phyloP scores from a whole-genome alignment of 192 early-diverging fungal genomes.

The Gryganskiella cystojenkinii region DNA sequence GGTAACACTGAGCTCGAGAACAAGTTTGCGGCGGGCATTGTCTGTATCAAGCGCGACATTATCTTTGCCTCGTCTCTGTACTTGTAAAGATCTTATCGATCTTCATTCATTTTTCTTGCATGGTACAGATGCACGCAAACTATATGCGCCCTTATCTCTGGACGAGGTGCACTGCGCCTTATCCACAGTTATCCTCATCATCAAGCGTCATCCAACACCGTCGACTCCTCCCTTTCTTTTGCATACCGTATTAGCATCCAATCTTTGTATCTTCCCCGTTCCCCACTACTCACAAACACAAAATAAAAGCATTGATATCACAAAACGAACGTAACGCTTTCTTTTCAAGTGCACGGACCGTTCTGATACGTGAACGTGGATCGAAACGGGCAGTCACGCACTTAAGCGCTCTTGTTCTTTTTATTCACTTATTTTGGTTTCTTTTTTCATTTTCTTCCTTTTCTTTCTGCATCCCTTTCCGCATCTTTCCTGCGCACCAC shows the following conservation, averaged over 20 bases:
- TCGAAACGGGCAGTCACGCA: not conserved
- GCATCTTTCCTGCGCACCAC: not conserved
- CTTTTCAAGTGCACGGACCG: no score
- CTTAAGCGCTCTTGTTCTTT: not conserved
- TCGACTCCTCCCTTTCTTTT: no score
- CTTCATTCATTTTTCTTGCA: not conserved
- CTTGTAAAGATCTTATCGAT: slow-evolving; percentile 61
- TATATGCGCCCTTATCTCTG: no score
- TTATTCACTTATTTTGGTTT: not conserved
- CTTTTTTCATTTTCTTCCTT: not conserved
- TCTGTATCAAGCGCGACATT: slow-evolving; percentile 96
- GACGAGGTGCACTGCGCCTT: no score
- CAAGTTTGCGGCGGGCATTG: slow-evolving; percentile 94
- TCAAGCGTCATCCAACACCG: no score
- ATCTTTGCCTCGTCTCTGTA: slow-evolving; percentile 97
- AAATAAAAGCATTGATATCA: no score
- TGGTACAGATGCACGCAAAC: no score
- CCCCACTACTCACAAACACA: not conserved
- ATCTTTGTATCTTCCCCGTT: not conserved
- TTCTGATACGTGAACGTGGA: no score
- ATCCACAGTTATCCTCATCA: no score
- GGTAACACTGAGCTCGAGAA: slow-evolving; percentile 93
- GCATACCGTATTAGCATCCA: no score
- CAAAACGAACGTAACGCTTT: no score
- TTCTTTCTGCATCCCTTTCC: not conserved